phyloP scores from a whole-genome alignment of 2,329 filamentous ascomycete species.

The Thelonectria rubi region DNA sequence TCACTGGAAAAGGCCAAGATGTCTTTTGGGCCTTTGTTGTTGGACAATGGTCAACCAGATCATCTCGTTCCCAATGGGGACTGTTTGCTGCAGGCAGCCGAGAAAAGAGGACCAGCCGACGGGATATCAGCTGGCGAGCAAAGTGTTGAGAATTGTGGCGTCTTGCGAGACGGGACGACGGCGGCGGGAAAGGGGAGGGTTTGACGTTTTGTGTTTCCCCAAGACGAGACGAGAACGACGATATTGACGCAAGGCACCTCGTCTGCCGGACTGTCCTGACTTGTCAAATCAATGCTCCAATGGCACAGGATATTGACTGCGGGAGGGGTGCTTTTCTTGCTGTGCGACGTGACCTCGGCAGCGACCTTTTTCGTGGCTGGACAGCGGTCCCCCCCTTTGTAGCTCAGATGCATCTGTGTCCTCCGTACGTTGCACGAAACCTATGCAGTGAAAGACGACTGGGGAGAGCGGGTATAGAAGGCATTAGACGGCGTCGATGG shows the following conservation, averaged over 20 bases:
- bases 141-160: background rate
- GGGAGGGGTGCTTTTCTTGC: background rate
- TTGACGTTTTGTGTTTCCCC: background rate
- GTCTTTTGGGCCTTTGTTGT: background rate
- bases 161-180: background rate
- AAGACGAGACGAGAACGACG: background rate
- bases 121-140: background rate
- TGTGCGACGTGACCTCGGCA: conserved; percentile 6
- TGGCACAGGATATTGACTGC: conserved; percentile 1
- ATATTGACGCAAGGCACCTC: background rate
- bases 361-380: background rate
- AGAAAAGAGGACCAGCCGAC: background rate
- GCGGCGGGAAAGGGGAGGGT: no score
- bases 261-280: background rate
- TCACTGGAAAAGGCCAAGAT: background rate
- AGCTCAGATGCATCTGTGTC: background rate
- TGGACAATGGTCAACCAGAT: background rate
- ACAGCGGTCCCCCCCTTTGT: no score
- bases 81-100: background rate
- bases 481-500: background rate
- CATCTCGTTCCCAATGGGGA: background rate
- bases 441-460: no score
- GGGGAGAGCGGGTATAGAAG: conserved; percentile 4
- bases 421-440: background rate
- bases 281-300: conserved; percentile 12